Percentiles rank a stretch among this genome's conserved stretches.
These are phyloP conservation scores for Arxiozyma heterogenica DNA, from an alignment of 1,139 yeast species.

Conservation along the genomic window DNA sequence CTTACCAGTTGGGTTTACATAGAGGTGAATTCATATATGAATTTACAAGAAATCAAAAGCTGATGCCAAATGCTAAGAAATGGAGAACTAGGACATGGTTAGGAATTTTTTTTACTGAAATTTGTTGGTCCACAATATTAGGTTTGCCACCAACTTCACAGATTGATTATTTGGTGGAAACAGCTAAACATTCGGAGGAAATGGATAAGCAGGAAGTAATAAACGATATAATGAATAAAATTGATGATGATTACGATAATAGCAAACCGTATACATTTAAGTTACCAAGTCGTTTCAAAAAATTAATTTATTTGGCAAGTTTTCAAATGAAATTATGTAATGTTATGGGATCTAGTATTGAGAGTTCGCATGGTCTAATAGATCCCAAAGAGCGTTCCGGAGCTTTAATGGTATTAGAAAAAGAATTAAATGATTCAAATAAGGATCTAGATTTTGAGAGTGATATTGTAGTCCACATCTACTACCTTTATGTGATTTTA, in stretches of 20 bases:
- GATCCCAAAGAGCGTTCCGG: conserved; percentile 81
- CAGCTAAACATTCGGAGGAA: conserved; percentile 54
- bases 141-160: conserved; percentile 85
- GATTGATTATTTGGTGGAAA: conserved; percentile 74
- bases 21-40: conserved; percentile 88
- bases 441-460: conserved; percentile 32
- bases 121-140: conserved; percentile 79
- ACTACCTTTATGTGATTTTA: conserved; percentile 66
- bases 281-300: conserved; percentile 64
- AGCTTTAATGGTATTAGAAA: conserved; percentile 61
- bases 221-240: not conserved
- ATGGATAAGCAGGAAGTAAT: conserved; percentile 7
- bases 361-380: conserved; percentile 81
- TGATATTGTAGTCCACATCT: conserved; percentile 68
- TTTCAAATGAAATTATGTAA: conserved; percentile 79
- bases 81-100: conserved; percentile 95
- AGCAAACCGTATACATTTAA: conserved; percentile 14
- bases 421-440: conserved; percentile 66
- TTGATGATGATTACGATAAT: conserved; percentile 4
- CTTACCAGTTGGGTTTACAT: conserved; percentile 85
- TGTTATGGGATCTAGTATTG: conserved; percentile 83
- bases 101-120: conserved; percentile 79
- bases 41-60: conserved; percentile 81
- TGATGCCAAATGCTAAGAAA: conserved; percentile 81
- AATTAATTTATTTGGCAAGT: conserved; percentile 63